Evolutionary conservation across 768 basidiomycete genomes (phyloP).

Genomic region (Lentinus brumalis): DNA sequence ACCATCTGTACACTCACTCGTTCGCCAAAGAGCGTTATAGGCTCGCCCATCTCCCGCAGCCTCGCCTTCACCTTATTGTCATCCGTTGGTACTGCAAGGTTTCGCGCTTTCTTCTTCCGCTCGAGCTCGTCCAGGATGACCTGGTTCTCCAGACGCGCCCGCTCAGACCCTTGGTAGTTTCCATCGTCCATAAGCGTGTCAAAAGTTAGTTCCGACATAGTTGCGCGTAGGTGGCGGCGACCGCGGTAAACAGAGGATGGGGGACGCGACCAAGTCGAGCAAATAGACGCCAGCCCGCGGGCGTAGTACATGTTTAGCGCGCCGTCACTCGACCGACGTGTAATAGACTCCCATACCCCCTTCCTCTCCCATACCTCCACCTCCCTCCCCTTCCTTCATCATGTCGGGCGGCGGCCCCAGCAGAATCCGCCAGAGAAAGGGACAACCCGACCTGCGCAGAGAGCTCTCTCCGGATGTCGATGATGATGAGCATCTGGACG

Average conservation of each 20-base stretch:
- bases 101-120: constrained; percentile 92
- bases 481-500: constrained; percentile 21
- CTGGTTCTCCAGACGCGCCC: constrained; percentile 79
- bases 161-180: constrained; percentile 70
- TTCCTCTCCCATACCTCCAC: constrained; percentile 1
- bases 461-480: constrained; percentile 12
- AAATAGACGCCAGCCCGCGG: not conserved
- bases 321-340: constrained; percentile 2
- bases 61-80: constrained; percentile 90
- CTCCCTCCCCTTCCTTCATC: constrained; percentile 3
- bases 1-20: constrained; percentile 60
- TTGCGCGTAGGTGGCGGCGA: not conserved
- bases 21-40: constrained; percentile 97
- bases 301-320: not conserved
- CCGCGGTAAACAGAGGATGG: constrained; percentile 1
- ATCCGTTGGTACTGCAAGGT: constrained; percentile 95
- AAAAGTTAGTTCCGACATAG: constrained; percentile 74
- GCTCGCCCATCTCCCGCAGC: constrained; percentile 92
- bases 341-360: not conserved
- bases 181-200: constrained; percentile 81
- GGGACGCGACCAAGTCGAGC: not conserved
- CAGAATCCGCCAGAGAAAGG: constrained; percentile 10
- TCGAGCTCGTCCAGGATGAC: constrained; percentile 95
- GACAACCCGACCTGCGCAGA: not conserved
- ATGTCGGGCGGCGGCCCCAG: constrained; percentile 23